phyloP scores from a whole-genome alignment of 306 rosid genomes.

The Dalbergia cochinchinensis region DNA sequence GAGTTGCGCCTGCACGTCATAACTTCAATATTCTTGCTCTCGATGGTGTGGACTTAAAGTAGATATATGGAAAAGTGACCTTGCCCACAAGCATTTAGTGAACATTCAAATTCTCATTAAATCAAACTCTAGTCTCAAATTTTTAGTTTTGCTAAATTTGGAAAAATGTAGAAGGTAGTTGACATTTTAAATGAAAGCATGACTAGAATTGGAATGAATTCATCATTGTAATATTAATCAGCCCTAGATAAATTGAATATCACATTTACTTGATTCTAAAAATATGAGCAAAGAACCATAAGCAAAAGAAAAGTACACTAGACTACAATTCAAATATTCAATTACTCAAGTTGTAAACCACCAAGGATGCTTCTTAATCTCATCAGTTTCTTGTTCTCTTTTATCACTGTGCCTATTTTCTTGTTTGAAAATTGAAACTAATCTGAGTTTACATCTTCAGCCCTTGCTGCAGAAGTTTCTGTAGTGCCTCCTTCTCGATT shows the following conservation, averaged over 20 bases:
- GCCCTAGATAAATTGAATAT: neutral
- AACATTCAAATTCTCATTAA: neutral
- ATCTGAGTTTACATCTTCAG: slow-evolving; percentile 61
- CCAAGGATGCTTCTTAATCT: neutral
- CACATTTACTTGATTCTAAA: neutral
- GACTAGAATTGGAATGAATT: neutral
- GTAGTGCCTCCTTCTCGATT: slow-evolving; percentile 97
- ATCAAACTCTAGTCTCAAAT: neutral
- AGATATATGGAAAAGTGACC: neutral
- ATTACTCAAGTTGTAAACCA: neutral
- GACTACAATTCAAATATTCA: neutral
- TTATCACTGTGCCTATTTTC: neutral
- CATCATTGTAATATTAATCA: neutral
- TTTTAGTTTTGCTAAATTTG: neutral
- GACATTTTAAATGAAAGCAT: neutral
- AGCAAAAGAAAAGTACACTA: neutral
- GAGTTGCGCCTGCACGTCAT: too few species aligned
- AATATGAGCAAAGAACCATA: neutral
- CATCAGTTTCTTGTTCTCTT: neutral
- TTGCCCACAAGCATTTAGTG: neutral
- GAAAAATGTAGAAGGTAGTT: neutral
- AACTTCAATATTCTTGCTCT: neutral
- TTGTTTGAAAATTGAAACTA: slow-evolving; percentile 7
- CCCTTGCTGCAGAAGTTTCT: slow-evolving; percentile 91
- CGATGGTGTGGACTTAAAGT: neutral